Percentiles rank a stretch among this genome's conserved stretches.
Evolutionary conservation across 352 stramenopile genomes (phyloP).

Genomic region (Aphanomyces stellatus): DNA sequence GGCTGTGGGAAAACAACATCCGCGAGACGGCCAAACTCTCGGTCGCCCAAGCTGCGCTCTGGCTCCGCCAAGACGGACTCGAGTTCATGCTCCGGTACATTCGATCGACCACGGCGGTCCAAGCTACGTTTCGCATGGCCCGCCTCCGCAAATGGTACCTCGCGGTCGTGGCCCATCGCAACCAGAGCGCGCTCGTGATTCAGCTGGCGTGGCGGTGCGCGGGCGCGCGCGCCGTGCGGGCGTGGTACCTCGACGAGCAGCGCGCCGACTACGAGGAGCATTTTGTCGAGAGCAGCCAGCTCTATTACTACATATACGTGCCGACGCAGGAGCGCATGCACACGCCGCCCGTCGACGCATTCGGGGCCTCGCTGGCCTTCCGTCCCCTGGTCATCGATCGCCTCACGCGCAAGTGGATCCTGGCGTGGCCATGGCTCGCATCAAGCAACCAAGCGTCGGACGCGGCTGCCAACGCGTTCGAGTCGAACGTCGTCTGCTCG

Average conservation of each 20-base stretch:
- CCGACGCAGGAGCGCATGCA: slow-evolving; percentile 56
- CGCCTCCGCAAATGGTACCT: slow-evolving; percentile 43
- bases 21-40: slow-evolving; percentile 28
- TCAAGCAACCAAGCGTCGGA: slow-evolving; percentile 18
- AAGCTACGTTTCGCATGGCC: slow-evolving; percentile 57
- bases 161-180: slow-evolving; percentile 29
- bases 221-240: slow-evolving; percentile 28
- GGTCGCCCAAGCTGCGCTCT: slow-evolving; percentile 50
- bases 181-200: slow-evolving; percentile 30
- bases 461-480: neutral
- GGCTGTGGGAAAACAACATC: slow-evolving; percentile 50
- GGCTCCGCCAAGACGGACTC: slow-evolving; percentile 45
- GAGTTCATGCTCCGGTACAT: slow-evolving; percentile 53
- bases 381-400: slow-evolving; percentile 66
- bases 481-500: slow-evolving; percentile 30
- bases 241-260: slow-evolving; percentile 49
- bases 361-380: slow-evolving; percentile 40
- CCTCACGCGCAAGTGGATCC: slow-evolving; percentile 56
- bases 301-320: slow-evolving; percentile 57
- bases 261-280: slow-evolving; percentile 59
- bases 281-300: slow-evolving; percentile 38
- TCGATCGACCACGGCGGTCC: slow-evolving; percentile 34
- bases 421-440: slow-evolving; percentile 53
- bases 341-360: slow-evolving; percentile 46
- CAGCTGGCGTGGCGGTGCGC: slow-evolving; percentile 49